These are phyloP conservation scores for Trypethelium eluteriae DNA, from an alignment of 495 filamentous ascomycete species.

Conservation along the genomic window DNA sequence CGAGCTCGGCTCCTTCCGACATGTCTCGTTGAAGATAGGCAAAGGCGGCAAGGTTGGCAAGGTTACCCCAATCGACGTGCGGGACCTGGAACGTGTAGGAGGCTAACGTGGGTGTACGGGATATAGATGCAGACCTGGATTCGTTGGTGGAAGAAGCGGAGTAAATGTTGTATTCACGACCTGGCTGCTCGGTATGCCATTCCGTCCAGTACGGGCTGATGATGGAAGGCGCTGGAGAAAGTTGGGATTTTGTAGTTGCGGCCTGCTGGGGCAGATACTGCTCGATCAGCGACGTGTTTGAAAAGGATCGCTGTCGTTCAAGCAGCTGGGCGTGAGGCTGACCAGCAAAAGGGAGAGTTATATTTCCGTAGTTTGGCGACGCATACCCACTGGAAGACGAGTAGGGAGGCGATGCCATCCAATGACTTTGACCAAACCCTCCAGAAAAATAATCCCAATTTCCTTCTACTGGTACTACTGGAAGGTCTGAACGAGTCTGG, in stretches of 20 bases:
- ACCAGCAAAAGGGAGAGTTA: constrained; percentile 10
- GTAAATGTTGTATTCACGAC: constrained; percentile 6
- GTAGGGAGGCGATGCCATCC: constrained; percentile 23
- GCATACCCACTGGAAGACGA: constrained; percentile 28
- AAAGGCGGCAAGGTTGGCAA: neutral
- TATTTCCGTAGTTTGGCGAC: constrained; percentile 18
- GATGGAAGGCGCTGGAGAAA: neutral
- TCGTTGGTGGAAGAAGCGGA: neutral
- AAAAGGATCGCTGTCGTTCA: constrained; percentile 10
- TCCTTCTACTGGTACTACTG: constrained; percentile 14
- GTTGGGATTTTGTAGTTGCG: constrained; percentile 5
- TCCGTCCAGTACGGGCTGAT: neutral
- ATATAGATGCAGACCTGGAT: neutral
- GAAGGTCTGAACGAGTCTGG: constrained; percentile 5
- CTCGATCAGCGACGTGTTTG: constrained; percentile 10
- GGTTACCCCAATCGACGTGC: neutral
- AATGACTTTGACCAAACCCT: constrained; percentile 8
- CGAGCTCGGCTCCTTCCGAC: constrained; percentile 16
- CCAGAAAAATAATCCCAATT: constrained; percentile 9
- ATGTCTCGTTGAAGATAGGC: constrained; percentile 17
- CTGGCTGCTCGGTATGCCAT: constrained; percentile 10
- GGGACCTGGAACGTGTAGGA: neutral
- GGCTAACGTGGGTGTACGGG: constrained; percentile 1
- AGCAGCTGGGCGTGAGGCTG: constrained; percentile 6
- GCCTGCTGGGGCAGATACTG: constrained; percentile 4